Base-by-base conservation (phyloP, 1,139 yeast species). In the Blastobotrys serpentis region DNA sequence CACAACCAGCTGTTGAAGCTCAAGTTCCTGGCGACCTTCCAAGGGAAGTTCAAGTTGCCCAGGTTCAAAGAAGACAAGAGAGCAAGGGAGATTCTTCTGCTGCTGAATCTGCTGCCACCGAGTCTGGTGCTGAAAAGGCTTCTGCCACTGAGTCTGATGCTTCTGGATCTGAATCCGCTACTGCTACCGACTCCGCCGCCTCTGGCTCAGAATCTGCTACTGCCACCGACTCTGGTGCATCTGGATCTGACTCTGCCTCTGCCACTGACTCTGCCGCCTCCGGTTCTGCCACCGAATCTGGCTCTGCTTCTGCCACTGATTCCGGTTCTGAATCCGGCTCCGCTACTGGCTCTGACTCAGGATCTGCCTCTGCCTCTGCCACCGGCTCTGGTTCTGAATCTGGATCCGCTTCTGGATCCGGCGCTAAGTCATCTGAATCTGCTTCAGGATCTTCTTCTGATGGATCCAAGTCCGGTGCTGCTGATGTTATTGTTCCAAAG, bases 61-160 rank as follows among this genome's bases (percentile, higher is more conserved):
- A 36, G 8, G 40, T 36, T 14, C 38, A 16, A 10, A 22, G 11
- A 16, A 38, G 42, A 38, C 42, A 23, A 23, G 42, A 29, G 13
- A 14, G 32, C 32, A 14, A 14, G 7, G 32, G 13, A 4, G 32
- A 11, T 11, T 29, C 32, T 14, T 30, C 34, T 30, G 34, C 11
- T 4, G 39, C 42, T 22, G 33, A n/a, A 6, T 18, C 42, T 23
- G 17, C 21, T 14, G 5, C 34, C n/a, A 11, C 42, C 11, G 33
- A 16, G 13, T 16, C 18, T 10, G 16, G 5, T 17, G 10, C 42
- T 13, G 42, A 8, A 7, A 13, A 30, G 22, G 42, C 13, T 3
- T 38, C 42, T 38, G 42, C 14, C 14, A 10, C 40, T 19, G 40
- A 18, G 6, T 33, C 39, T 17, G 39, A 3, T 21, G 42, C 37